A percentile compares a stretch with the other conserved stretches of the same genome.
Conservation (phyloP, 2,329 filamentous ascomycete species). For the Alternaria ventricosa region DNA sequence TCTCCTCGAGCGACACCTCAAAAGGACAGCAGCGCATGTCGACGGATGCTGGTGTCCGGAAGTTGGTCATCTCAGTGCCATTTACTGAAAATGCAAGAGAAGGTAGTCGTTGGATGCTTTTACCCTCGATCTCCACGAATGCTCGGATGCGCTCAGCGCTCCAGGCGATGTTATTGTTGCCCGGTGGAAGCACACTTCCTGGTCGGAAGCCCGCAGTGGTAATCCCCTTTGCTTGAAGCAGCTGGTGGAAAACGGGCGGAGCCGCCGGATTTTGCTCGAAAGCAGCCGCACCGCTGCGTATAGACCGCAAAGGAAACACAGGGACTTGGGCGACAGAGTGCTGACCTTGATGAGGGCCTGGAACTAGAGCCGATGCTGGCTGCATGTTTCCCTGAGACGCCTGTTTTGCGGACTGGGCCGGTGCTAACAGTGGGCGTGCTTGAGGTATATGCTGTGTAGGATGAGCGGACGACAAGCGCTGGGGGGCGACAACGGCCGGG, state of each 20-base stretch:
- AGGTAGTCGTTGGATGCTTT: neutral
- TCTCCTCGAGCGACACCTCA: slow-evolving; percentile 8
- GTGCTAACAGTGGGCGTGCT: neutral
- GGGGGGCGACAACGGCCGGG: neutral
- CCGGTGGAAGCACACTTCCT: neutral
- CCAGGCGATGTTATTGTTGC: slow-evolving; percentile 2
- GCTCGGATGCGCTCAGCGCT: slow-evolving; percentile 2
- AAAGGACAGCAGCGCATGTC: slow-evolving; percentile 9
- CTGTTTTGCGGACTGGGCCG: neutral
- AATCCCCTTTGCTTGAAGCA: neutral
- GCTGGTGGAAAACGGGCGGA: neutral
- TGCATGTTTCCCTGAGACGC: neutral
- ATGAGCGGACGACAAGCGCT: neutral
- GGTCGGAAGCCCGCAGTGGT: neutral
- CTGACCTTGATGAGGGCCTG: neutral
- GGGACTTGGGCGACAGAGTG: neutral
- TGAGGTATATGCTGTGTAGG: neutral
- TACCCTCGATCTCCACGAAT: slow-evolving; percentile 3
- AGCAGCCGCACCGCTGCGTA: neutral
- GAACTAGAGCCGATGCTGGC: neutral
- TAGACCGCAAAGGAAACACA: neutral
- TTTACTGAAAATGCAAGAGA: neutral
- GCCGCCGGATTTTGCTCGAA: neutral
- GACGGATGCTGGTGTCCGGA: slow-evolving; percentile 6
- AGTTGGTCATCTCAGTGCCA: slow-evolving; percentile 5